A percentile compares a stretch with the other conserved stretches of the same genome.
These are phyloP conservation scores for Aspergillus baeticus DNA, from an alignment of 495 filamentous ascomycete species.

Conservation along the genomic window DNA sequence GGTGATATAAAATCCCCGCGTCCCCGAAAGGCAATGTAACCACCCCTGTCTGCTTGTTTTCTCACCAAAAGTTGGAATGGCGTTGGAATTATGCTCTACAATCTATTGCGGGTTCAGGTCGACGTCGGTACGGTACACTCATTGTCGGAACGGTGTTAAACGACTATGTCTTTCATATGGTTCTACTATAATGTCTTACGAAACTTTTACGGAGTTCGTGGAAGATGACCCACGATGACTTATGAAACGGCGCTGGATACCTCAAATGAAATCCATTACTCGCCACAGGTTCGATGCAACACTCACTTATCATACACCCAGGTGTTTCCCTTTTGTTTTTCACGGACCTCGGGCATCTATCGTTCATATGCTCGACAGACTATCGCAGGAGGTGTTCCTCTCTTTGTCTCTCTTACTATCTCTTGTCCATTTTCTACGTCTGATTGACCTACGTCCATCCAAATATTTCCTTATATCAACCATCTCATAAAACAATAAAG, in stretches of 20 bases:
- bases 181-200: constrained; percentile 21
- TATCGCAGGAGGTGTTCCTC: neutral
- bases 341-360: too few relatives aligned
- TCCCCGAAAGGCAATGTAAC: constrained; percentile 18
- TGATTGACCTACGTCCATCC: too few relatives aligned
- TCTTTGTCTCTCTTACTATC: neutral
- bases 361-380: neutral
- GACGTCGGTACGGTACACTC: constrained; percentile 1
- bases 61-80: constrained; percentile 8
- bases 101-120: neutral
- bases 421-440: neutral
- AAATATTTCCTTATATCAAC: neutral
- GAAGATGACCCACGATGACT: constrained; percentile 14
- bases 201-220: constrained; percentile 10
- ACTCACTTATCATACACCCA: constrained; percentile 4
- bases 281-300: constrained; percentile 10
- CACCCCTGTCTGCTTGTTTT: neutral
- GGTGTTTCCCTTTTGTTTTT: too few relatives aligned
- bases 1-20: constrained; percentile 17
- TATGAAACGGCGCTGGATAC: constrained; percentile 9
- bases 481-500: neutral
- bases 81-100: constrained; percentile 11
- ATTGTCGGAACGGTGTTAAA: constrained; percentile 6
- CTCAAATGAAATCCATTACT: constrained; percentile 6
- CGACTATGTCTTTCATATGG: constrained; percentile 1